Evolutionary conservation across 1,284 basidiomycete genomes (phyloP).

Genomic region (Bjerkandera adusta): DNA sequence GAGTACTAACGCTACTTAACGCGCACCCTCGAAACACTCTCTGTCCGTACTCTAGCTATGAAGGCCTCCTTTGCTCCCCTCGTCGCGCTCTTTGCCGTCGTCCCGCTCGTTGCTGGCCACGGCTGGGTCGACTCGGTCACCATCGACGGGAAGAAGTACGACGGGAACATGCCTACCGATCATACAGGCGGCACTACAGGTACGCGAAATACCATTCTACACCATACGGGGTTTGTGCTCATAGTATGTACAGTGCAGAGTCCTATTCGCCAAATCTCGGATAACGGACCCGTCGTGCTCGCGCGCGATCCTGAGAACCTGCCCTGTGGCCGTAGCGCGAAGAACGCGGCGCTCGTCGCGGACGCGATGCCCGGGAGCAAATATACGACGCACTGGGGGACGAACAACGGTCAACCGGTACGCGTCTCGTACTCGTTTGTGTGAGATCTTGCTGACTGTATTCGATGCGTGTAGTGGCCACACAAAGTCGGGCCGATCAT

Average conservation of each 20-base stretch:
- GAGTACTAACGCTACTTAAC: too few relatives aligned
- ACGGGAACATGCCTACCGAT: constrained; percentile 48
- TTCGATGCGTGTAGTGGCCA: constrained; percentile 50
- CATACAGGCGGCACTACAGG: constrained; percentile 28
- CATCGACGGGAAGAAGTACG: constrained; percentile 51
- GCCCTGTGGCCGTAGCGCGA: constrained; percentile 62
- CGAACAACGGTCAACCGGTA: constrained; percentile 37
- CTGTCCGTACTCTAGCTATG: constrained; percentile 16
- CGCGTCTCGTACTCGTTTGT: constrained; percentile 22
- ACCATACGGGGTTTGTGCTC: constrained; percentile 34
- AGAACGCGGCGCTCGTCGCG: constrained; percentile 49
- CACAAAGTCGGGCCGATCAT: constrained; percentile 71
- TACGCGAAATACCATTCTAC: constrained; percentile 39
- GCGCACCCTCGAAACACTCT: too few relatives aligned
- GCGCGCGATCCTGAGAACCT: constrained; percentile 54
- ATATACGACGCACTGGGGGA: constrained; percentile 58
- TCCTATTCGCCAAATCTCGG: constrained; percentile 59
- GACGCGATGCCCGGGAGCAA: constrained; percentile 62
- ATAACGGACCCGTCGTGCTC: constrained; percentile 63
- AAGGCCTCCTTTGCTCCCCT: constrained; percentile 16
- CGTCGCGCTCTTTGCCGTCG: constrained; percentile 65
- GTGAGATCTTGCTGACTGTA: not conserved
- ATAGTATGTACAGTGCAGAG: constrained; percentile 32
- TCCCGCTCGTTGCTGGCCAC: constrained; percentile 63
- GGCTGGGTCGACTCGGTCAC: constrained; percentile 50